phyloP scores from a whole-genome alignment of 1,284 basidiomycete species.

The Sutorius eximius region DNA sequence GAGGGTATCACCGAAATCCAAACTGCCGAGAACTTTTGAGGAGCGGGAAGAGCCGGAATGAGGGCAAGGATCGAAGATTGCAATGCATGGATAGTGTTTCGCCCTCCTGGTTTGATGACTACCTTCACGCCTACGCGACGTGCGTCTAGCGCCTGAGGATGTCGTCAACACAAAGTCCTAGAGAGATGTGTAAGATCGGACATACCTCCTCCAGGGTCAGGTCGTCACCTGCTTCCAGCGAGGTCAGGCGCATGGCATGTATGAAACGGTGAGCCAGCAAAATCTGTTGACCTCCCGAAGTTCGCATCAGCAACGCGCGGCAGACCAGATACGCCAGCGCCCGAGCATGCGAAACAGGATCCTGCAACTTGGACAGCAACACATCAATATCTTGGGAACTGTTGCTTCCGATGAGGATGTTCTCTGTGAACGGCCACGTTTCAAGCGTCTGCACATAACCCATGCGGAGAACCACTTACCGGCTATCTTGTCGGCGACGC shows the following conservation, averaged over 20 bases:
- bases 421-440: constrained; percentile 44
- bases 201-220: constrained; percentile 44
- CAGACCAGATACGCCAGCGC: constrained; percentile 60
- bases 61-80: constrained; percentile 55
- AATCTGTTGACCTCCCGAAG: constrained; percentile 59
- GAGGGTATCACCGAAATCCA: constrained; percentile 35
- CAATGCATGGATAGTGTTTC: constrained; percentile 51
- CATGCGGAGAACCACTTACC: constrained; percentile 44
- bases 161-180: constrained; percentile 2
- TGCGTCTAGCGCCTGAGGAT: constrained; percentile 43
- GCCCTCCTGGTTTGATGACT: constrained; percentile 59
- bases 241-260: constrained; percentile 45
- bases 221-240: constrained; percentile 44
- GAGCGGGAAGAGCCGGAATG: constrained; percentile 50
- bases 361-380: constrained; percentile 50
- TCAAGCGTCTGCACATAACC: not conserved
- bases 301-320: constrained; percentile 51
- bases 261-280: constrained; percentile 53
- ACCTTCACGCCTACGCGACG: constrained; percentile 46
- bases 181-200: not conserved
- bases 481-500: constrained; percentile 58
- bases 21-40: constrained; percentile 39
- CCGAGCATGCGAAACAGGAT: constrained; percentile 51
- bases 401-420: constrained; percentile 53
- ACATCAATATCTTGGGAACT: constrained; percentile 38